Evolutionary conservation across 2,329 filamentous ascomycete genomes (phyloP).

Genomic region (Fusarium incarnatum): DNA sequence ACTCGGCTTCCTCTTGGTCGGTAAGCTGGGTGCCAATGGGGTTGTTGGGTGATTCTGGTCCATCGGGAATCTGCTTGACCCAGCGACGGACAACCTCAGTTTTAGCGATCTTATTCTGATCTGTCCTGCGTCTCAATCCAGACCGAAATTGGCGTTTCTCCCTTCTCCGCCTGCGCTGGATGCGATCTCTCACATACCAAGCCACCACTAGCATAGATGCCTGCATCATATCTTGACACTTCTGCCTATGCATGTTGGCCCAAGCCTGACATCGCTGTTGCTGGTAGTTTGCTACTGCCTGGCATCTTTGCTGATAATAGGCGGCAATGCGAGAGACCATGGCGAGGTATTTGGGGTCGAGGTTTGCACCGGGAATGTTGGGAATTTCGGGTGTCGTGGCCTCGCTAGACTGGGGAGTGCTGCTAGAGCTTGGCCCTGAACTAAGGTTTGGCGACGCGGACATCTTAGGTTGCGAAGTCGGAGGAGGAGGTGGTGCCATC

Average conservation of each 20-base stretch:
- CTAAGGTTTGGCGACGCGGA: conserved; percentile 38
- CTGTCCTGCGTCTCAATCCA: conserved; percentile 52
- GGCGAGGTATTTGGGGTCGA: conserved; percentile 58
- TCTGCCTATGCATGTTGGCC: conserved; percentile 60
- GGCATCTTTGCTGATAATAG: conserved; percentile 62
- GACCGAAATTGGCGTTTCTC: conserved; percentile 57
- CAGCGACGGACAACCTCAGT: conserved; percentile 58
- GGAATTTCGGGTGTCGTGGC: conserved; percentile 40
- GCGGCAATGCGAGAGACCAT: conserved; percentile 61
- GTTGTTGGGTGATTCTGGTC: conserved; percentile 49
- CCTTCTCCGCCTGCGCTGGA: conserved; percentile 56
- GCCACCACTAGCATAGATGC: conserved; percentile 62
- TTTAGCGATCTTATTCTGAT: conserved; percentile 52
- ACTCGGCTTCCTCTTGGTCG: conserved; percentile 56
- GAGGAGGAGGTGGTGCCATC: conserved; percentile 41
- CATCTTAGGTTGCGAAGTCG: conserved; percentile 43
- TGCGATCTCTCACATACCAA: conserved; percentile 62
- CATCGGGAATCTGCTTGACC: conserved; percentile 56
- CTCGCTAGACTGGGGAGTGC: conserved; percentile 35
- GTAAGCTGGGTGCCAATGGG: conserved; percentile 41
- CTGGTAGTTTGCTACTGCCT: conserved; percentile 60
- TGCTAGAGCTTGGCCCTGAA: conserved; percentile 29
- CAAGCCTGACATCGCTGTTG: conserved; percentile 62
- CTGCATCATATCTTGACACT: conserved; percentile 62
- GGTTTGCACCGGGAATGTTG: conserved; percentile 43